phyloP scores from a whole-genome alignment of 192 early-diverging fungal genomes.

The Coemansia sp. region DNA sequence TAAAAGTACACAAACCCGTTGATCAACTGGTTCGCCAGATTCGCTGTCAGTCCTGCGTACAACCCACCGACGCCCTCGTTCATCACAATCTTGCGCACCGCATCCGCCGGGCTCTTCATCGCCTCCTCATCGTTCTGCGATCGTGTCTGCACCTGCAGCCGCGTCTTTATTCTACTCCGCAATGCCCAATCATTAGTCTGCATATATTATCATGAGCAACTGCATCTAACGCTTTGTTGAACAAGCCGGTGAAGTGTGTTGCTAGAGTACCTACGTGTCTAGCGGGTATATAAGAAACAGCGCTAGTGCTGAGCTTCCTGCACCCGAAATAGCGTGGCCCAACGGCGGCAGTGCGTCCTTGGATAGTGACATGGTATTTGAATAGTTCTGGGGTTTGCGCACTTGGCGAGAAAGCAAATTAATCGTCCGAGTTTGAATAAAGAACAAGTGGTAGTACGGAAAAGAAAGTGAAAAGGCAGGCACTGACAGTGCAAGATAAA shows the following conservation, averaged over 20 bases:
- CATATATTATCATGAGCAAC: neutral
- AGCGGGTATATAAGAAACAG: constrained; percentile 90
- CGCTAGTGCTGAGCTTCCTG: constrained; percentile 88
- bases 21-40: constrained; percentile 73
- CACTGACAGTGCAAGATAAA: neutral
- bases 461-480: neutral
- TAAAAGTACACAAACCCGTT: constrained; percentile 88
- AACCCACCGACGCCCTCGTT: constrained; percentile 83
- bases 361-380: constrained; percentile 22
- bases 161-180: constrained; percentile 74
- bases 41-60: constrained; percentile 84
- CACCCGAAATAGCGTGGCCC: constrained; percentile 89
- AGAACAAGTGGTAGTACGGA: neutral
- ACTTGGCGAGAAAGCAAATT: too few species aligned
- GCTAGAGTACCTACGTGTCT: constrained; percentile 61
- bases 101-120: constrained; percentile 70
- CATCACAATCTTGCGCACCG: constrained; percentile 77
- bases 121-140: constrained; percentile 36
- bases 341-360: constrained; percentile 71
- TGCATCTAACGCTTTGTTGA: constrained; percentile 2
- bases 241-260: neutral
- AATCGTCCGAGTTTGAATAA: neutral
- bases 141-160: constrained; percentile 89
- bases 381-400: neutral
- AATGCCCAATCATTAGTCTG: neutral